These are phyloP conservation scores for Ruellia speciosa DNA, from an alignment of 305 asterid genomes.

Conservation along the genomic window DNA sequence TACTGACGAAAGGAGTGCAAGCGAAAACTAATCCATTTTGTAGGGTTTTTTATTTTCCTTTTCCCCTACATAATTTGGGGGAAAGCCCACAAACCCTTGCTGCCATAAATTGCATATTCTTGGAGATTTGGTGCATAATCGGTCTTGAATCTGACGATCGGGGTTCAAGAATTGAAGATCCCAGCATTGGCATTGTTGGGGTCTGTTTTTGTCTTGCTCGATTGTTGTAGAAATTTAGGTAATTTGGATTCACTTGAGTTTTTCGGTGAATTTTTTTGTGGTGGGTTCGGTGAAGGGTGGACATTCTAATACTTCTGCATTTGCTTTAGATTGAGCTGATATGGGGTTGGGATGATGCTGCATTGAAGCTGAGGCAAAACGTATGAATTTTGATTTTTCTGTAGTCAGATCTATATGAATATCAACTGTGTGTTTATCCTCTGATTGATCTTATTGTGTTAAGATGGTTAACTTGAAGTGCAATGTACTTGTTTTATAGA, in stretches of 20 bases:
- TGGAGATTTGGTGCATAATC: constrained; percentile 1
- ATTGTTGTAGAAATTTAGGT: constrained; percentile 17
- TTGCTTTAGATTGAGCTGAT: constrained; percentile 25
- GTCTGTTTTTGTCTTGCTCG: constrained; percentile 28
- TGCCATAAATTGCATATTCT: not conserved
- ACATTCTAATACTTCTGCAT: constrained; percentile 13
- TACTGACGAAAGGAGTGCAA: constrained; percentile 16
- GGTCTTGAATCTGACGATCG: constrained; percentile 40
- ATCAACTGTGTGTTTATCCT: constrained; percentile 18
- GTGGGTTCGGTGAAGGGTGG: not conserved
- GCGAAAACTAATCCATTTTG: constrained; percentile 9
- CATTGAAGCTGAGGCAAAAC: constrained; percentile 18
- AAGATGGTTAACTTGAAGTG: constrained; percentile 17
- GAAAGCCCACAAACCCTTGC: constrained; percentile 12
- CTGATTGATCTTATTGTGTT: constrained; percentile 14
- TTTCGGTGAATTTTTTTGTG: constrained; percentile 10
- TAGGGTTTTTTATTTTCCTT: constrained; percentile 14
- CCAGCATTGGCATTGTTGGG: constrained; percentile 33
- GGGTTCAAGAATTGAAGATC: constrained; percentile 40
- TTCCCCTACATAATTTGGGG: not conserved
- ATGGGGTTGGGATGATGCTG: constrained; percentile 8
- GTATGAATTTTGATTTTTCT: constrained; percentile 18
- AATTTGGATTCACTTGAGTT: constrained; percentile 17
- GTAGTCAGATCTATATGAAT: constrained; percentile 46
- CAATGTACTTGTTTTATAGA: constrained; percentile 13